Conservation (phyloP, 225 moss, liverwort and hornwort genomes). For the Bryum argenteum region DNA sequence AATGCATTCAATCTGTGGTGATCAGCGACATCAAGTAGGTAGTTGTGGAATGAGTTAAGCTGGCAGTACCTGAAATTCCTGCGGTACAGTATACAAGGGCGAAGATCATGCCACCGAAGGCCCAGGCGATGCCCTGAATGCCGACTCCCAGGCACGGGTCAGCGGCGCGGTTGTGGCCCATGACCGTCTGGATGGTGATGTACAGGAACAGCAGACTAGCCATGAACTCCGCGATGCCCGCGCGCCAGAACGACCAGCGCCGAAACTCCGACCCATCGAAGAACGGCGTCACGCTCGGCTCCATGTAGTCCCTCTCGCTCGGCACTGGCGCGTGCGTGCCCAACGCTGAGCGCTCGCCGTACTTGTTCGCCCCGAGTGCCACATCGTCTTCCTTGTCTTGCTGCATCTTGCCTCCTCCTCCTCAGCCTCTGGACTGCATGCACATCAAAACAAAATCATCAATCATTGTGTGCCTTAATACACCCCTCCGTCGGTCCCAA, state of each 20-base stretch:
- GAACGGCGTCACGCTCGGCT: constrained; percentile 32
- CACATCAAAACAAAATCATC: not conserved
- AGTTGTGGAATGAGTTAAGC: too few relatives aligned
- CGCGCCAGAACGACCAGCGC: constrained; percentile 47
- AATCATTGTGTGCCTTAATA: too few relatives aligned
- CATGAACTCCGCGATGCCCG: constrained; percentile 45
- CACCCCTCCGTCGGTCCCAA: too few relatives aligned
- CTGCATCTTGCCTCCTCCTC: constrained; percentile 18
- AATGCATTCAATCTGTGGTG: too few relatives aligned
- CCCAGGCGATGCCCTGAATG: constrained; percentile 50
- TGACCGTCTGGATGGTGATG: constrained; percentile 36
- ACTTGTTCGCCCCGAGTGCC: constrained; percentile 39
- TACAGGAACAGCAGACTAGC: constrained; percentile 44
- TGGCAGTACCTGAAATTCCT: constrained; percentile 42
- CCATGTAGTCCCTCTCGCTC: constrained; percentile 39
- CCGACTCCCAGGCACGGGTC: constrained; percentile 33
- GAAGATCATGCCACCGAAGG: constrained; percentile 53
- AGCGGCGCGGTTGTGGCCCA: constrained; percentile 25
- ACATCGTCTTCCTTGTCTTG: constrained; percentile 54
- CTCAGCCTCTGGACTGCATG: not conserved
- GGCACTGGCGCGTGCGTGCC: constrained; percentile 38
- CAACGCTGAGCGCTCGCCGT: constrained; percentile 36
- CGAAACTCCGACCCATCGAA: constrained; percentile 21
- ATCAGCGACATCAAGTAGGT: too few relatives aligned
- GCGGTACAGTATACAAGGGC: constrained; percentile 50